A percentile compares a stretch with the other conserved stretches of the same genome.
These are phyloP conservation scores for Exophiala aquamarina DNA, from an alignment of 2,329 filamentous ascomycete species.

Conservation along the genomic window DNA sequence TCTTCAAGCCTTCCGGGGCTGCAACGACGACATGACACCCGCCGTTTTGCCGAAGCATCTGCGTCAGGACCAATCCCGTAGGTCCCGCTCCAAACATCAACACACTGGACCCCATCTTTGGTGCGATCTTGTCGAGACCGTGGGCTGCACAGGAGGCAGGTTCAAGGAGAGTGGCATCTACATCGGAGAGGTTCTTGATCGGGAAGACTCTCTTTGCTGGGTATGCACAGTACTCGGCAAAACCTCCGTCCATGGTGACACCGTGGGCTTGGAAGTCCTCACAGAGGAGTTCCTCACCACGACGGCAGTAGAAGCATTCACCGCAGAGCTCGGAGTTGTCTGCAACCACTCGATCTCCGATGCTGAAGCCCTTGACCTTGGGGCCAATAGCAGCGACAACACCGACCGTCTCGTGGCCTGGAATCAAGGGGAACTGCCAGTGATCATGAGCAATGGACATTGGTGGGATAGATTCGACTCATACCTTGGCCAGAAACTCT, in stretches of 20 bases:
- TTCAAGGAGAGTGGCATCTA: conserved; percentile 70
- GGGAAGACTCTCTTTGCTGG: conserved; percentile 60
- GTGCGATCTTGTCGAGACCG: conserved; percentile 51
- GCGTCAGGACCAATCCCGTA: conserved; percentile 64
- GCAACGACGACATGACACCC: conserved; percentile 69
- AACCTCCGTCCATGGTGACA: conserved; percentile 63
- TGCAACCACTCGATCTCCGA: conserved; percentile 64
- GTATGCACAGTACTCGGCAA: conserved; percentile 65
- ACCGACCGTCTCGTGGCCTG: conserved; percentile 67
- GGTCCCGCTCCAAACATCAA: conserved; percentile 68
- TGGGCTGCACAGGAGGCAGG: conserved; percentile 71
- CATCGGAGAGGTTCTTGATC: conserved; percentile 63
- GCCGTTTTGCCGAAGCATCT: conserved; percentile 64
- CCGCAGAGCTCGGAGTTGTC: conserved; percentile 62
- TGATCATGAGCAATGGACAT: conserved; percentile 3
- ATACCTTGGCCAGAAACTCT: conserved; percentile 61
- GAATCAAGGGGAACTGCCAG: conserved; percentile 63
- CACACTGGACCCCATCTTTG: conserved; percentile 63
- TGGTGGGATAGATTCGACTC: conserved; percentile 18
- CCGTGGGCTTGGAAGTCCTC: conserved; percentile 67
- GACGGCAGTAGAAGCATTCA: conserved; percentile 72
- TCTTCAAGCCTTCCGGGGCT: conserved; percentile 68
- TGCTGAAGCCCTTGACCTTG: conserved; percentile 59
- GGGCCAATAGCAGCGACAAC: conserved; percentile 60
- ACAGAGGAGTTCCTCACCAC: conserved; percentile 66